Evolutionary conservation across 1,284 basidiomycete species (phyloP), one percentile per base, ranked within the genome.

Genomic region (Earliella scabrosa): DNA sequence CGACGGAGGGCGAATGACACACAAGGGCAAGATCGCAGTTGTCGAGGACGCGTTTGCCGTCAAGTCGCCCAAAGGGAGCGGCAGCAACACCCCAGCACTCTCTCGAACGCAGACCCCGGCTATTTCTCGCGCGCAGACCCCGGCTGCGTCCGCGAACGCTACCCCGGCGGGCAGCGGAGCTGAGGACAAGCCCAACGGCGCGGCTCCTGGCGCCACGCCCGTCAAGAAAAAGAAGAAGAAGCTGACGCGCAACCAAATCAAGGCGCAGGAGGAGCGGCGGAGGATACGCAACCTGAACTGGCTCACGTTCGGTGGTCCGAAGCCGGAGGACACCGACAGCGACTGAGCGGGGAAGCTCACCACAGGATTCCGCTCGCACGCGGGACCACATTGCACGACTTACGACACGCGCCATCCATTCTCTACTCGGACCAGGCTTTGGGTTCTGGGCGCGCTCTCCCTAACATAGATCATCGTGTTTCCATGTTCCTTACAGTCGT

Each of bases 221-320:
- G 72, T 79, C 24, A 69, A 79, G 52, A 89, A 80, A 77, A 95
- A 91, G 79, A 95, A 95, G 81, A 97, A 97, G 82, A 96, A 95
- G 77, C 48, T 82, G 73, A 96, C 95, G 8, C 83, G 95, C 59
- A 97, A 97, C 76, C 93, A 97, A 72, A 44, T 90, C 63, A 97
- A 97, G 75, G 93, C 84, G 8, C 88, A 86, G 72, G 93, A 94
- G 73, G 93, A 95, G 74, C 80, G 93, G 58, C 78, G 92, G 68
- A 79, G 87, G 62, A 71, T 87, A 67, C 80, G 93, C 64, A 95
- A 95, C 76, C 70, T 97, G 58, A 80, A 84, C 59, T 98, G 93
- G 93, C 77, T 97, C 58, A 86, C 82, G 20, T 85, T 84, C 68
- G 95, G 95, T 50, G 93, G 84, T 26, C 82, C 84, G 35, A 89